Evolutionary conservation across 495 filamentous ascomycete species (phyloP).

Genomic region (Clohesyomyces aquaticus): DNA sequence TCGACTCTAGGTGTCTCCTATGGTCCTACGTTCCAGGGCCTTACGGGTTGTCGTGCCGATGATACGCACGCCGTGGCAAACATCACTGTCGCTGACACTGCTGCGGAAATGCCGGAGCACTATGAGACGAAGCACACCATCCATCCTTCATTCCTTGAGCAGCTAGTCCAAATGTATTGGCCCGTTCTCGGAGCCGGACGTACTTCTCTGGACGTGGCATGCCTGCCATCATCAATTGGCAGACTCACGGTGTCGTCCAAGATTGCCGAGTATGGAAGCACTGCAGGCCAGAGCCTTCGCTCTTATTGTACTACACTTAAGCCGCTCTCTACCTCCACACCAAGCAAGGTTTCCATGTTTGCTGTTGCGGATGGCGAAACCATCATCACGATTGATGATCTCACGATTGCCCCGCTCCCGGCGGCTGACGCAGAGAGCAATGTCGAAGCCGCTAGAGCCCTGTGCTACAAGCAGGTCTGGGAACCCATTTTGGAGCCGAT

Average conservation of each 20-base stretch:
- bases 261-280: background rate
- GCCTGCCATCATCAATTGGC: constrained; percentile 26
- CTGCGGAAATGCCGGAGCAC: constrained; percentile 23
- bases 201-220: constrained; percentile 1
- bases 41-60: constrained; percentile 13
- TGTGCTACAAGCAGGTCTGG: constrained; percentile 30
- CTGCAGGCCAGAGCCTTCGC: constrained; percentile 10
- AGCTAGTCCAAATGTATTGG: constrained; percentile 32
- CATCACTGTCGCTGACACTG: constrained; percentile 22
- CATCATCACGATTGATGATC: constrained; percentile 24
- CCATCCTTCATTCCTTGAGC: constrained; percentile 28
- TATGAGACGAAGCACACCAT: constrained; percentile 24
- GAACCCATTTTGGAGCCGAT: constrained; percentile 12
- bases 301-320: background rate
- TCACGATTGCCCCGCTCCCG: constrained; percentile 16
- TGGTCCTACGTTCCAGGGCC: constrained; percentile 22
- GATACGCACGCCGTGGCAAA: constrained; percentile 4
- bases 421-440: constrained; percentile 4
- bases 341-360: constrained; percentile 26
- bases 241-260: constrained; percentile 17
- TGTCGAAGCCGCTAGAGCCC: constrained; percentile 3
- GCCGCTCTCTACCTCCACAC: constrained; percentile 13
- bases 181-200: constrained; percentile 13
- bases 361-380: constrained; percentile 11
- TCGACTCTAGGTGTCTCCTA: constrained; percentile 14